Evolutionary conservation across 257 asterid genomes (phyloP), one percentile per base, ranked within the genome.

Genomic region (Capsicum rhomboideum): DNA sequence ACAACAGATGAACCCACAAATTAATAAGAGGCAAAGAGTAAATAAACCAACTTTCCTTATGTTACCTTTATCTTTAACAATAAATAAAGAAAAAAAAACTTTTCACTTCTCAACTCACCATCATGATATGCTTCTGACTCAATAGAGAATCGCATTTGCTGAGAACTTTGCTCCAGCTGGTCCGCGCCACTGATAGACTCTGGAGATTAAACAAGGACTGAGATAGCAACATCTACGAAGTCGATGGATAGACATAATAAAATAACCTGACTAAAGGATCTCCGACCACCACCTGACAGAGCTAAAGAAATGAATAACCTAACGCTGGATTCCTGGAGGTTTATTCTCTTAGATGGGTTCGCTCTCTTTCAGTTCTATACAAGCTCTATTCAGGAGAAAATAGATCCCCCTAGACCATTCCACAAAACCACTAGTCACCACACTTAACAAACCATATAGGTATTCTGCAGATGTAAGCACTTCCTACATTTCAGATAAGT

Each of bases 61-160:
- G 28, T 34, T 17, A 67, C 49, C 50, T 67, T 67, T 34, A 31
- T 67, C 50, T 67, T 67, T 17, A 34, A 31, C 50, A 67, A 16
- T 31, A 31, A 67, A 31, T 63, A 63, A 50, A 44, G 14, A 10
- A 67, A 46, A 50, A n/a, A 18, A 20, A 9, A 75, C 26, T 23
- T 40, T 63, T 78, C 83, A 81, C 42, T 83, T 77, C 59, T 49
- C 71, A 46, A 71, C 97, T 91, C 84, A 93, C 99, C 97, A 86
- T 91, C 95, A 68, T 84, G 88, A 58, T 84, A 93, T 85, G 91
- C 89, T 79, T 95, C 94, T 28, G 91, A 90, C 83, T 91, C 95
- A 11, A 86, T 91, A 21, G 93, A 89, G 46, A 67, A 85, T 6
- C 91, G 93, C 88, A 90, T 91, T 86, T 84, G 89, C 74, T 75